phyloP scores from a whole-genome alignment of 768 basidiomycete species.

The Boletus rubroflammeus region DNA sequence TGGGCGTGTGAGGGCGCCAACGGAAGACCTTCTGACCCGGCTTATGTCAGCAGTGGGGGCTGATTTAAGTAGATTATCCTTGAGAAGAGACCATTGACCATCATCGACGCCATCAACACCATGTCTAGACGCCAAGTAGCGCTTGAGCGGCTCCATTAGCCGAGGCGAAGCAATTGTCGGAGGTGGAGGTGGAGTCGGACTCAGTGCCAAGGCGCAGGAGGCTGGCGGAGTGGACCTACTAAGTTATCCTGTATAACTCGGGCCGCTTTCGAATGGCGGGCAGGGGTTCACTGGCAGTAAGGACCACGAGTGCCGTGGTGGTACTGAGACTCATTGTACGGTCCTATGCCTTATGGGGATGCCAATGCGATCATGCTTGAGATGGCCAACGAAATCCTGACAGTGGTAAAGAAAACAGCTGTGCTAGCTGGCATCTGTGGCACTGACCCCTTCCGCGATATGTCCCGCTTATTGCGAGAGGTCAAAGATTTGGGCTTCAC shows the following conservation, averaged over 20 bases:
- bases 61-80: neutral
- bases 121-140: slow-evolving; percentile 19
- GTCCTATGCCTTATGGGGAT: slow-evolving; percentile 30
- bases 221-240: slow-evolving; percentile 23
- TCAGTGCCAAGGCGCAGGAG: slow-evolving; percentile 28
- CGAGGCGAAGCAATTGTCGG: slow-evolving; percentile 23
- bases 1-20: neutral
- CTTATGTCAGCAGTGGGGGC: slow-evolving; percentile 25
- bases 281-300: slow-evolving; percentile 29
- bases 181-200: slow-evolving; percentile 26
- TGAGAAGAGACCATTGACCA: neutral
- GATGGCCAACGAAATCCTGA: slow-evolving; percentile 28
- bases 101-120: neutral
- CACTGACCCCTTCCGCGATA: slow-evolving; percentile 29
- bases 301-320: neutral
- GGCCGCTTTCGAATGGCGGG: slow-evolving; percentile 31
- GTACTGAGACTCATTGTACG: slow-evolving; percentile 6
- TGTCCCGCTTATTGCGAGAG: slow-evolving; percentile 20
- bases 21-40: neutral
- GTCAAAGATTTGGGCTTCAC: slow-evolving; percentile 26
- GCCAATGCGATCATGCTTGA: slow-evolving; percentile 29
- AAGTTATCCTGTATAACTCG: slow-evolving; percentile 32
- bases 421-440: slow-evolving; percentile 29
- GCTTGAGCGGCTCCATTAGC: slow-evolving; percentile 12
- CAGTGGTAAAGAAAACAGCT: slow-evolving; percentile 26